Evolutionary conservation across 495 filamentous ascomycete species (phyloP), one percentile per base, ranked within the genome.

Genomic region (Oidiodendron maius): DNA sequence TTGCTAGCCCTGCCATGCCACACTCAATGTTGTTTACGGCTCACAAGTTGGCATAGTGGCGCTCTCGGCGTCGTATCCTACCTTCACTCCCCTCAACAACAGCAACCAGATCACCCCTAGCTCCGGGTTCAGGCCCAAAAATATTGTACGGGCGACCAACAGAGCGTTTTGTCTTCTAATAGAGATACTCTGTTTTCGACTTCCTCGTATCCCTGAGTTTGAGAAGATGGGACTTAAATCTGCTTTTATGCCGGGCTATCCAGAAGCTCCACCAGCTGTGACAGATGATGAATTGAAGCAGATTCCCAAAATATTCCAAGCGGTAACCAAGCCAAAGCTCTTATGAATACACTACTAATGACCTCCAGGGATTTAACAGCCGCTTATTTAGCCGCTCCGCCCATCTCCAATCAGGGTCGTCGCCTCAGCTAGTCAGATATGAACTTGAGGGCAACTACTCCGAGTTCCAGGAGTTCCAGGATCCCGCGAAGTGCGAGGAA

Each of bases 361-460:
- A 2, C 11, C 15, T 25, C 1, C 5, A 51, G 48, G 48, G 48
- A 12, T 51, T 51, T 16, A 20, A 51, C 32, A 22, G 28, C 12
- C 26, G 40, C 16, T 11, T 51, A 6, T 51, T 44, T 12, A 15
- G 17, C 3, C 40, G 4, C 28, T 51, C 48, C 28, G 12, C 15
- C 10, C 46, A 37, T 8, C 12, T 25, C 16, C 13, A 30, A 5
- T 12, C 26, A 30, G 26, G 12, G 5, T 5, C 5, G 12, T 12
- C 26, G 5, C 26, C 26, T 30, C 26, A 5, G 26, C 5, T 30
- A 12, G 26, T 30, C 12, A 30, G 26, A 12, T 30, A 30, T 30
- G 12, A 30, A 12, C 26, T 30, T 30, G 5, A 30, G 5, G 26
- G 26, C 12, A 30, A 12, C 12, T 12, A 30, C 12, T 5, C 5